Evolutionary conservation across 2,329 filamentous ascomycete genomes (phyloP), one percentile per base, ranked within the genome.

Genomic region (Cryoendolithus antarcticus): DNA sequence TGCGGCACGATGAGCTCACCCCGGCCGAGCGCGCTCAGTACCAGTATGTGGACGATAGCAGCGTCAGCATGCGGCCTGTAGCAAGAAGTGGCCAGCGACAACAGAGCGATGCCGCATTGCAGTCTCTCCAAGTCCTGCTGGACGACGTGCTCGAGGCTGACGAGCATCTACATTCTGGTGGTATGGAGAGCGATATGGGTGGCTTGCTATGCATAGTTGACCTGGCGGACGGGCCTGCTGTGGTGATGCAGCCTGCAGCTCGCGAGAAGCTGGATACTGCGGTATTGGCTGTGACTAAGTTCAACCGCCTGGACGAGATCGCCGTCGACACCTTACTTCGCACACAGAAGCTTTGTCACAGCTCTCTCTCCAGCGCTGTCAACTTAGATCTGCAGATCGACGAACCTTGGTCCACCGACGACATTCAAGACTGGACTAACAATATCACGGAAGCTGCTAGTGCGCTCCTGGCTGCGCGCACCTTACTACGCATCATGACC

Each of bases 401-500:
- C 38, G 74, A 79, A 42, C 69, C 72, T 9, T 81, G 80, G 69
- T 73, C 71, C 31, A 77, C 84, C 41, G 67, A 74, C 2, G 82
- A 86, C 31, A 63, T 80, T 9, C 69, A 80, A 10, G 68, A 74
- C 28, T 94, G 85, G 82, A 53, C 81, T 9, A 65, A 72, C 28
- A 80, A 80, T 44, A 61, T 95, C 28, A 68, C 73, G 3, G 71
- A 74, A 37, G 72, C 84, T 3, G 79, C 88, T 40, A 75, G 76
- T 40, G 82, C 80, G 2, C 68, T 96, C 37, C 78, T 80, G 54
- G 82, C 89, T 29, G 81, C 84, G 9, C 77, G 81, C 28, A 86
- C 86, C 0, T 73, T 86, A 13, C 65, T 96, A 32, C 78, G 84
- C 27, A 81, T 93, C 41, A 89, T 96, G 79, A 80, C 82, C 29